Evolutionary conservation across 1,284 basidiomycete genomes (phyloP).

Genomic region (Coniferiporia sulphurascens): DNA sequence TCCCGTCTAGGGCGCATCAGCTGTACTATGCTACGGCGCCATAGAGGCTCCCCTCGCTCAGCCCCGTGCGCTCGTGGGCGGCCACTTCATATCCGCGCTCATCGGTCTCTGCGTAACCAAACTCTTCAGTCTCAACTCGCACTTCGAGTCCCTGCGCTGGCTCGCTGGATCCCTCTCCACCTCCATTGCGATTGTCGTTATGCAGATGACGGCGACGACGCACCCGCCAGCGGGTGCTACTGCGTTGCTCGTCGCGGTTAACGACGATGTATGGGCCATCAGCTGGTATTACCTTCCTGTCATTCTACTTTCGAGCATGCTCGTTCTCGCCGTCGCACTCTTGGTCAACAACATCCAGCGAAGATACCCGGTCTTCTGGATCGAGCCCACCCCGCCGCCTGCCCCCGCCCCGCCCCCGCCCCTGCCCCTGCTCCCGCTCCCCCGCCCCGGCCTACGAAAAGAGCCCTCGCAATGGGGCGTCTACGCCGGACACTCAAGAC

Average conservation of each 20-base stretch:
- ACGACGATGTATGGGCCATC: slow-evolving; percentile 39
- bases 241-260: slow-evolving; percentile 44
- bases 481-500: too few relatives aligned
- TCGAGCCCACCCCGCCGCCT: slow-evolving; percentile 21
- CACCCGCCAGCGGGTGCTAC: slow-evolving; percentile 61
- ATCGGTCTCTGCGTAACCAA: slow-evolving; percentile 52
- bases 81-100: slow-evolving; percentile 52
- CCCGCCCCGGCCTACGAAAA: background rate
- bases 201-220: slow-evolving; percentile 52
- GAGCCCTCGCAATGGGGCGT: too few relatives aligned
- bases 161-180: slow-evolving; percentile 51
- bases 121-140: slow-evolving; percentile 41
- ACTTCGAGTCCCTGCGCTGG: slow-evolving; percentile 45
- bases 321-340: slow-evolving; percentile 48
- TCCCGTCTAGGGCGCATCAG: slow-evolving; percentile 47
- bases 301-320: slow-evolving; percentile 46
- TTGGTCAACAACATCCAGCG: slow-evolving; percentile 56
- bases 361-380: slow-evolving; percentile 55
- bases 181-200: slow-evolving; percentile 44
- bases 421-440: too few relatives aligned
- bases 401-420: background rate
- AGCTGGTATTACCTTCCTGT: slow-evolving; percentile 62
- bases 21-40: slow-evolving; percentile 54
- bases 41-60: slow-evolving; percentile 58
- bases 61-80: slow-evolving; percentile 53